Percentiles rank a stretch among this genome's conserved stretches.
These are phyloP conservation scores for Entomortierella beljakovae DNA, from an alignment of 192 early-diverging fungal species.

Conservation along the genomic window DNA sequence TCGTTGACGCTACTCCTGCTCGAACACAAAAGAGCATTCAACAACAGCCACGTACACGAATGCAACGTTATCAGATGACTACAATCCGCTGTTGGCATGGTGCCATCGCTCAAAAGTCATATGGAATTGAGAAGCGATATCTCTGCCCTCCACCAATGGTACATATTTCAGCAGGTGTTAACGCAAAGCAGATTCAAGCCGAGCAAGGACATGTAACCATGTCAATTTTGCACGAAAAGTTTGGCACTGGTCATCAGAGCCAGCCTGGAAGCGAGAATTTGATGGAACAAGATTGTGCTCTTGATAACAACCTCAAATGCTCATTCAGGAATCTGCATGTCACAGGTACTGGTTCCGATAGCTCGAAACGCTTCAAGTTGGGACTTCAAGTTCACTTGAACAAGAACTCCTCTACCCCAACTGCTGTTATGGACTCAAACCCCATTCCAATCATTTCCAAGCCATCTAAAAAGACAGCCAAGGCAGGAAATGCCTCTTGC, in stretches of 20 bases:
- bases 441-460: constrained; percentile 92
- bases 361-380: constrained; percentile 82
- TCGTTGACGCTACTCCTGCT: constrained; percentile 10
- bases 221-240: constrained; percentile 71
- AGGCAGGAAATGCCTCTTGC: constrained; percentile 79
- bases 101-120: constrained; percentile 93
- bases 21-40: too few species aligned
- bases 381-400: constrained; percentile 69
- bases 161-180: constrained; percentile 59
- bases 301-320: constrained; percentile 66
- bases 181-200: constrained; percentile 59
- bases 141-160: constrained; percentile 84
- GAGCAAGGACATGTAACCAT: constrained; percentile 69
- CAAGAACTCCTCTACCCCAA: constrained; percentile 55
- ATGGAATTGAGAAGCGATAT: constrained; percentile 93
- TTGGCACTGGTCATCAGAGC: constrained; percentile 62
- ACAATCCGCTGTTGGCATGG: constrained; percentile 88
- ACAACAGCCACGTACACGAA: too few species aligned
- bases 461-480: constrained; percentile 92
- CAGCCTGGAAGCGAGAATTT: constrained; percentile 61
- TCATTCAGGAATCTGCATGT: constrained; percentile 84
- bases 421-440: constrained; percentile 74
- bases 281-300: constrained; percentile 49
- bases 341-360: constrained; percentile 74
- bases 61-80: constrained; percentile 60